These are phyloP conservation scores for Cryptosporidium sp. DNA, from an alignment of 169 alveolate genomes.

Conservation along the genomic window DNA sequence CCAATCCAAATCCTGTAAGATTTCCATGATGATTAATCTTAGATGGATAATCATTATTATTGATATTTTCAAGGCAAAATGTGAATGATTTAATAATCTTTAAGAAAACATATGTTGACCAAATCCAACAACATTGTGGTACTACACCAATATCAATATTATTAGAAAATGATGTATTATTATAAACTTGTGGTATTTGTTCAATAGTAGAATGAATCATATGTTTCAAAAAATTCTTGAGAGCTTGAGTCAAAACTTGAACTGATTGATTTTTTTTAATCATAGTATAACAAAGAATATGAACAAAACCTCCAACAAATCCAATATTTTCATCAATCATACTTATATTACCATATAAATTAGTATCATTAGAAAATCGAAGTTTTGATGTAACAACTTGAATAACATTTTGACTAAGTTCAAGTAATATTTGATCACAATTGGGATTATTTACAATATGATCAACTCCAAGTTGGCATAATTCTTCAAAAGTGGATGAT, in stretches of 20 bases:
- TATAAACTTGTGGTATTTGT: constrained; percentile 18
- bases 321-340: constrained; percentile 74
- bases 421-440: constrained; percentile 54
- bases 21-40: neutral
- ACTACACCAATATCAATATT: constrained; percentile 14
- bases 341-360: constrained; percentile 41
- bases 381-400: constrained; percentile 27
- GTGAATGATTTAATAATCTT: constrained; percentile 49
- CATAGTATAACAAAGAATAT: constrained; percentile 63
- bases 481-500: constrained; percentile 52
- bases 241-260: constrained; percentile 7
- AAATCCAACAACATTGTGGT: constrained; percentile 64
- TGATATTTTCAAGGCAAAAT: constrained; percentile 24
- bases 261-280: constrained; percentile 8
- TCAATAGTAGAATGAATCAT: constrained; percentile 21
- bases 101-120: constrained; percentile 52
- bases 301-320: constrained; percentile 51
- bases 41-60: too few relatives aligned
- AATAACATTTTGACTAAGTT: constrained; percentile 42
- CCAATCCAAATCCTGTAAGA: neutral
- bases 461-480: constrained; percentile 65
- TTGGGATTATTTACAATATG: constrained; percentile 36
- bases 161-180: constrained; percentile 2
- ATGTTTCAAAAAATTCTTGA: constrained; percentile 29
- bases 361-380: neutral